Conservation (phyloP, 768 basidiomycete genomes). For the Leccinum uliginosum region DNA sequence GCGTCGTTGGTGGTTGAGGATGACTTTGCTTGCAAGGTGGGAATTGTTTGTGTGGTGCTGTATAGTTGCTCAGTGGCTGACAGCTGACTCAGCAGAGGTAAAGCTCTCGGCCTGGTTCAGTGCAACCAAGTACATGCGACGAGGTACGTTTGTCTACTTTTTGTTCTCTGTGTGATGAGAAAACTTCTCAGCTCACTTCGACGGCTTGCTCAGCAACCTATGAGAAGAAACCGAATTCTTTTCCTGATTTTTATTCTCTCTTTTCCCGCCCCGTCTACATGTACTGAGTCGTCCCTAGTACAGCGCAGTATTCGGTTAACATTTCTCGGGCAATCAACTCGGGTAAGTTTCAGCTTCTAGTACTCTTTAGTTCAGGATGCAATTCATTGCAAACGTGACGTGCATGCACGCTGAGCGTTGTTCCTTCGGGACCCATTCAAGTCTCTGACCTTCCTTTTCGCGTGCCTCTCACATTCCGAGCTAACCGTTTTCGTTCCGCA, state of each 20-base stretch:
- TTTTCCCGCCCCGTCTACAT: neutral
- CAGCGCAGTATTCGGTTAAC: neutral
- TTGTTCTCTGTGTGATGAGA: slow-evolving; percentile 25
- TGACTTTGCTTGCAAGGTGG: slow-evolving; percentile 11
- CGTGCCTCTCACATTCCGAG: neutral
- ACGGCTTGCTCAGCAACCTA: slow-evolving; percentile 40
- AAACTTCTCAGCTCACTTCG: slow-evolving; percentile 62
- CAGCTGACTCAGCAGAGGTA: neutral
- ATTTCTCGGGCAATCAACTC: neutral
- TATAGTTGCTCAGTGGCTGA: slow-evolving; percentile 31
- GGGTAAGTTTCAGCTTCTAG: slow-evolving; percentile 13
- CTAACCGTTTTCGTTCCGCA: slow-evolving; percentile 15
- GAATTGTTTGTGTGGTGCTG: slow-evolving; percentile 21
- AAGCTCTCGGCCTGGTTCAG: neutral
- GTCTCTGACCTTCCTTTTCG: slow-evolving; percentile 53
- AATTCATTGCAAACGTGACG: slow-evolving; percentile 49
- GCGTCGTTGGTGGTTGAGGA: slow-evolving; percentile 1
- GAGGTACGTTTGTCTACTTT: slow-evolving; percentile 4
- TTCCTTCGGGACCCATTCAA: slow-evolving; percentile 80
- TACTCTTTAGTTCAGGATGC: slow-evolving; percentile 37
- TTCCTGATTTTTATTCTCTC: slow-evolving; percentile 31
- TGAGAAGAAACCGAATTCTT: slow-evolving; percentile 50
- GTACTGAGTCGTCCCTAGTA: slow-evolving; percentile 6
- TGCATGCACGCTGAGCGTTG: slow-evolving; percentile 55
- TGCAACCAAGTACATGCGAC: neutral